phyloP scores from a whole-genome alignment of 352 stramenopile species.

The Phytophthora megakarya region DNA sequence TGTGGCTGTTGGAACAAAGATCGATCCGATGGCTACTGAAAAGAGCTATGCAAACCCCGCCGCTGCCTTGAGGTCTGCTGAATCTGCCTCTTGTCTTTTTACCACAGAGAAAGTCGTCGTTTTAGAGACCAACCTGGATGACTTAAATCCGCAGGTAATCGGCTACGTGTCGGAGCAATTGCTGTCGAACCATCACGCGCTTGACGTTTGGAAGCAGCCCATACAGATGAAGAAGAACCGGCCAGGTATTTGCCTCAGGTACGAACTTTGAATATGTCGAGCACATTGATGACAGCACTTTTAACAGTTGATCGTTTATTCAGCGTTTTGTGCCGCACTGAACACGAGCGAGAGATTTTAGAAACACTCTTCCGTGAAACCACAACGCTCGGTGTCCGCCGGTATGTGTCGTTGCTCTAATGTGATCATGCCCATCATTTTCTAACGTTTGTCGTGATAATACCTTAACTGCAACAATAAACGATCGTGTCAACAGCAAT shows the following conservation, averaged over 20 bases:
- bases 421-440: neutral
- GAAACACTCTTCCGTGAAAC: constrained; percentile 82
- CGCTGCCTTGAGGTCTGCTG: constrained; percentile 28
- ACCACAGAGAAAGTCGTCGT: constrained; percentile 64
- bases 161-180: constrained; percentile 79
- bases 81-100: constrained; percentile 15
- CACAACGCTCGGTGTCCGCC: constrained; percentile 88
- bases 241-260: constrained; percentile 77
- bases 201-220: constrained; percentile 89
- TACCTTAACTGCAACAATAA: constrained; percentile 25
- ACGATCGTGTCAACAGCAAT: constrained; percentile 43
- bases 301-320: neutral
- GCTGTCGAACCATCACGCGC: constrained; percentile 56
- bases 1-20: constrained; percentile 76
- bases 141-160: constrained; percentile 88
- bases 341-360: constrained; percentile 63
- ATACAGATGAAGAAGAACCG: constrained; percentile 94
- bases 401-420: constrained; percentile 39
- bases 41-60: constrained; percentile 47
- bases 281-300: neutral
- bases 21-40: constrained; percentile 31
- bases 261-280: neutral
- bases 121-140: constrained; percentile 92
- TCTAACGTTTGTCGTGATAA: constrained; percentile 18
- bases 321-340: constrained; percentile 76